Percentiles rank a stretch among this genome's conserved stretches.
Evolutionary conservation across 2,329 filamentous ascomycete genomes (phyloP).

Genomic region (Curvularia eragrostidis): DNA sequence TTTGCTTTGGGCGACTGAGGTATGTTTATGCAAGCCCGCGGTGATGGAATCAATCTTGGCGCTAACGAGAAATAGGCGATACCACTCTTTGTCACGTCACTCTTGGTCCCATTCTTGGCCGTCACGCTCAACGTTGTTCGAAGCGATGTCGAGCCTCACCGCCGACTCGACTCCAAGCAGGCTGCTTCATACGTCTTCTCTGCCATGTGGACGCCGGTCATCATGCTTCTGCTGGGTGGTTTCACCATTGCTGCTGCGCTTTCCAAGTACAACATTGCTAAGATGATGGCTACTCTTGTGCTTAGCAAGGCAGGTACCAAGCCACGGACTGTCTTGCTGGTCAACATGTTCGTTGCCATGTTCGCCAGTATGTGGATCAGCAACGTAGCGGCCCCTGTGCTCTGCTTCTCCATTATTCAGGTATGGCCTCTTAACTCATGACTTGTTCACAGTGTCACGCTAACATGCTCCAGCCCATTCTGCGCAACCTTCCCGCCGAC

Average conservation of each 20-base stretch:
- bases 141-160: conserved; percentile 72
- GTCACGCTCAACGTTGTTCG: conserved; percentile 86
- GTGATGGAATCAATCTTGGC: background rate
- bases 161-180: conserved; percentile 76
- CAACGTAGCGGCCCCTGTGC: conserved; percentile 94
- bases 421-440: conserved; percentile 53
- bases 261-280: conserved; percentile 97
- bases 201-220: conserved; percentile 99
- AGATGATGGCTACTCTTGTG: conserved; percentile 94
- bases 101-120: conserved; percentile 91
- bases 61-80: conserved; percentile 70
- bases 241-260: conserved; percentile 95
- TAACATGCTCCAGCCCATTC: conserved; percentile 72
- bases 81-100: conserved; percentile 92
- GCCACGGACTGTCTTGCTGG: conserved; percentile 87
- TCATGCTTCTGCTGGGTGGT: conserved; percentile 95
- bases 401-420: conserved; percentile 98
- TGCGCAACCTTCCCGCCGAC: conserved; percentile 88
- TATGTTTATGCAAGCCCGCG: conserved; percentile 42
- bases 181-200: conserved; percentile 87
- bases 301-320: conserved; percentile 94
- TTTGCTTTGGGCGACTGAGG: conserved; percentile 94
- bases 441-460: background rate
- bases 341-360: conserved; percentile 98
- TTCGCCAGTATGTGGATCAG: conserved; percentile 99